A percentile compares a stretch with the other conserved stretches of the same genome.
Conservation (phyloP, 805 yeast genomes). For the Lachancea cidri region DNA sequence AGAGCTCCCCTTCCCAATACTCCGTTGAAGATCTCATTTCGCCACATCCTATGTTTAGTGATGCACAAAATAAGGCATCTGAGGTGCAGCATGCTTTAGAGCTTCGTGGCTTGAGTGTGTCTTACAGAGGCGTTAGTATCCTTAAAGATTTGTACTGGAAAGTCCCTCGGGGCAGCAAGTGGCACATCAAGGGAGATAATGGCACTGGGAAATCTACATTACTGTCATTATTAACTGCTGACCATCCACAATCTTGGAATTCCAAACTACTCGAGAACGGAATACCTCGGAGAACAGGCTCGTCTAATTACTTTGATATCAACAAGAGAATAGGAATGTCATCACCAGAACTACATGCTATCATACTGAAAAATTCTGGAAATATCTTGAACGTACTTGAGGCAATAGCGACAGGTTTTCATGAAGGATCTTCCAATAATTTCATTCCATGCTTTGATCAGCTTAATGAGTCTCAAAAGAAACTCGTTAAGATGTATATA, state of each 20-base stretch:
- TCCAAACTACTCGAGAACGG: slow-evolving; percentile 61
- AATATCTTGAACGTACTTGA: slow-evolving; percentile 45
- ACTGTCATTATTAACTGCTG: slow-evolving; percentile 79
- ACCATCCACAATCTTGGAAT: slow-evolving; percentile 96
- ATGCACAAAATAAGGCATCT: slow-evolving; percentile 11
- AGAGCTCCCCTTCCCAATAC: slow-evolving; percentile 6
- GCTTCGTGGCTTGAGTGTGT: slow-evolving; percentile 57
- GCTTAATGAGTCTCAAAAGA: slow-evolving; percentile 30
- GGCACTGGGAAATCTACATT: slow-evolving; percentile 94
- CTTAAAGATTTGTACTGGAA: slow-evolving; percentile 60
- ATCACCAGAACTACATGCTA: slow-evolving; percentile 88
- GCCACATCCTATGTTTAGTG: slow-evolving; percentile 19
- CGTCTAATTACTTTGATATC: slow-evolving; percentile 67
- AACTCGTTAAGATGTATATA: slow-evolving; percentile 41
- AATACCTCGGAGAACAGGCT: slow-evolving; percentile 63
- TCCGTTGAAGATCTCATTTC: slow-evolving; percentile 19
- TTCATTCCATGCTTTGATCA: slow-evolving; percentile 43
- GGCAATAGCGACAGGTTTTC: slow-evolving; percentile 66
- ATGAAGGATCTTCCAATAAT: slow-evolving; percentile 50
- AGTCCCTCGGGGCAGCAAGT: slow-evolving; percentile 65
- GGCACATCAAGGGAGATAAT: slow-evolving; percentile 87
- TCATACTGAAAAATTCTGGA: slow-evolving; percentile 51
- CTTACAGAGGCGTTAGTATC: slow-evolving; percentile 58
- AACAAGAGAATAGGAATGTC: slow-evolving; percentile 78
- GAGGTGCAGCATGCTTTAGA: slow-evolving; percentile 37